Base-by-base conservation (phyloP, 1,284 basidiomycete species). In the Cystobasidium slooffiae region DNA sequence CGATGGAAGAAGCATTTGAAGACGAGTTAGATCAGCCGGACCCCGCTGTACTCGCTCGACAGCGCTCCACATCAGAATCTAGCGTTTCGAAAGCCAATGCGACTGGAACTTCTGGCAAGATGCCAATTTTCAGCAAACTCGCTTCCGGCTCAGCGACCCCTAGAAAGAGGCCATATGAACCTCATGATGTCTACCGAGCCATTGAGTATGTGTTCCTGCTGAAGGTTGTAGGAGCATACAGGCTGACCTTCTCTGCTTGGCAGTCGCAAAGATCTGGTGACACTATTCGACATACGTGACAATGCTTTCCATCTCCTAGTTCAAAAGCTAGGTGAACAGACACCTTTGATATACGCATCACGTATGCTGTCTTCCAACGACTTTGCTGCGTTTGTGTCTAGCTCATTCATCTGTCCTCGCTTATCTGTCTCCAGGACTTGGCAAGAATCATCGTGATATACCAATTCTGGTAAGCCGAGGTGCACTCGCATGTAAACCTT, bases 401-500 rank as follows among this genome's bases (percentile, higher is more conserved):
- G 9, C 14, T 10, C 49, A 22, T 49, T 16, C 20, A 20, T 24
- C 49, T 43, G 47, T 51, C 39, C 31, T 22, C 14, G 20, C 22
- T 31, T 14, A 1, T 18, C 3, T 16, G n/a, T 39, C n/a, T 39
- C n/a, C 20, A 68, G 59, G 67, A 24, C 63, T 70, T 9, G 67
- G 67, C 69, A 73, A 72, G 52, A 39, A 76, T 68, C 76, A 79
- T 39, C 62, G 59, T 24, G 79, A 80, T 8, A 64, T 80, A 3
- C 74, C 77, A 3, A 78, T 80, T 47, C 66, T 80, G 1, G 58
- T 80, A 20, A 72, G 75, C 41, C 77, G 77, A 0, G 75, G 79
- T 6, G 20, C 14, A 1, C 61, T 79, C 72, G 8, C 46, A 75
- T 0, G 5, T 5, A 1, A 31, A 31, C 46, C 55, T 16, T 66